A percentile compares a stretch with the other conserved stretches of the same genome.
phyloP scores from a whole-genome alignment of 805 yeast genomes.

The Suhomyces canberraensis region DNA sequence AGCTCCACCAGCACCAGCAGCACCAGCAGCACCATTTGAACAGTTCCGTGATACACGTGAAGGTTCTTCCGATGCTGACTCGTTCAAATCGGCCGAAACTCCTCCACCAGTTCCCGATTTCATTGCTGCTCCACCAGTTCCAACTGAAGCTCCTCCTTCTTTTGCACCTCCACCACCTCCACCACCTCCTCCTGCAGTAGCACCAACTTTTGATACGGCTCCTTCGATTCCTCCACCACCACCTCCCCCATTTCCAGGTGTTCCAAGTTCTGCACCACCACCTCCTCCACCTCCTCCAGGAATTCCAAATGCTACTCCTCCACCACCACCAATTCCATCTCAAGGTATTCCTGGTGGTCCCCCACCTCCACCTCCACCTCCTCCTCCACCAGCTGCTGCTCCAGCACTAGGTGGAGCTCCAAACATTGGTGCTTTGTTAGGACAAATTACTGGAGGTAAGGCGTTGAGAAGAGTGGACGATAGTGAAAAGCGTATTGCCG shows the following conservation, averaged over 20 bases:
- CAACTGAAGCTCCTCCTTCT: conserved; percentile 14
- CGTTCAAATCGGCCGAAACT: conserved; percentile 8
- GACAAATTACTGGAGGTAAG: conserved; percentile 55
- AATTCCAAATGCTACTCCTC: conserved; percentile 9
- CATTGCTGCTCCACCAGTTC: conserved; percentile 18
- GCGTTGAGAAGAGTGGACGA: conserved; percentile 50
- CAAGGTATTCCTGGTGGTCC: conserved; percentile 30
- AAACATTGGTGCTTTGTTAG: conserved; percentile 48
- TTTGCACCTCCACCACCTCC: conserved; percentile 15
- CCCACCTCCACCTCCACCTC: conserved; percentile 29
- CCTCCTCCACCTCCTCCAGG: conserved; percentile 41
- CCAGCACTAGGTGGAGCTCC: conserved; percentile 28
- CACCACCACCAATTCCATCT: conserved; percentile 23
- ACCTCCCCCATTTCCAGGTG: conserved; percentile 29
- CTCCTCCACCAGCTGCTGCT: conserved; percentile 31
- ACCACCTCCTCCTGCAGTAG: conserved; percentile 26
- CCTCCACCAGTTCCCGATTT: conserved; percentile 23
- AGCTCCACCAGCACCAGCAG: conserved; percentile 16
- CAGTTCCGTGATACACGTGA: conserved; percentile 11
- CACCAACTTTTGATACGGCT: conserved; percentile 24
- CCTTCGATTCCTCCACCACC: conserved; percentile 25
- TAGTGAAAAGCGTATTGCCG: conserved; percentile 43
- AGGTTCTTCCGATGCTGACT: conserved; percentile 7
- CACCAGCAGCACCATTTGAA: conserved; percentile 28
- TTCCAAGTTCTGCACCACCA: conserved; percentile 24